Evolutionary conservation across 1,139 yeast species (phyloP).

Genomic region (Saccharomycopsis hybrid): DNA sequence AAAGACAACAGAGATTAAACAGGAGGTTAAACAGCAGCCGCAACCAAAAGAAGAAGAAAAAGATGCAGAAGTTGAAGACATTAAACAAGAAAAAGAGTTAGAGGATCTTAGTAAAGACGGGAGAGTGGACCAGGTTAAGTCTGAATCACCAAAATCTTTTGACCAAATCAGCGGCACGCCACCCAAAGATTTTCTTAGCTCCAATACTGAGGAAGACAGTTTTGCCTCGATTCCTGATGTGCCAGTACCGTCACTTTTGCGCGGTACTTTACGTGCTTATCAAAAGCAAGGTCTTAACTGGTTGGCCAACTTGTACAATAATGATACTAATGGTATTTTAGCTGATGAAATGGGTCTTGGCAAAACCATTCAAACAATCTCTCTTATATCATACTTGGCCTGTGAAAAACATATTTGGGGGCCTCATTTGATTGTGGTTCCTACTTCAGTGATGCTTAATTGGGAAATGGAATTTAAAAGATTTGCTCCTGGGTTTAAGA

Average conservation of each 20-base stretch:
- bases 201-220: conserved; percentile 30
- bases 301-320: conserved; percentile 90
- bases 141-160: too few species aligned
- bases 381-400: conserved; percentile 80
- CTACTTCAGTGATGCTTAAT: conserved; percentile 96
- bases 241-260: conserved; percentile 57
- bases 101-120: background rate
- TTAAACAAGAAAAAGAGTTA: background rate
- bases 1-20: background rate
- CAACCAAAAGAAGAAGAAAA: background rate
- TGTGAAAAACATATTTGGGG: conserved; percentile 96
- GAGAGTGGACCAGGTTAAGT: background rate
- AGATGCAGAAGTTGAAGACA: background rate
- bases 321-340: conserved; percentile 89
- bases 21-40: background rate
- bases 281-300: conserved; percentile 96
- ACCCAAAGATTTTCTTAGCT: background rate
- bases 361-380: conserved; percentile 92
- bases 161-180: background rate
- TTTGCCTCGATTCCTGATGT: conserved; percentile 57
- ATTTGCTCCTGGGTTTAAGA: conserved; percentile 97
- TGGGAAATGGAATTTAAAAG: conserved; percentile 99
- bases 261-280: conserved; percentile 83
- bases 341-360: conserved; percentile 99
- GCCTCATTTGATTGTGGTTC: conserved; percentile 93